These are phyloP conservation scores for Neopestalotiopsis sp. DNA, from an alignment of 2,329 filamentous ascomycete species.

Conservation along the genomic window DNA sequence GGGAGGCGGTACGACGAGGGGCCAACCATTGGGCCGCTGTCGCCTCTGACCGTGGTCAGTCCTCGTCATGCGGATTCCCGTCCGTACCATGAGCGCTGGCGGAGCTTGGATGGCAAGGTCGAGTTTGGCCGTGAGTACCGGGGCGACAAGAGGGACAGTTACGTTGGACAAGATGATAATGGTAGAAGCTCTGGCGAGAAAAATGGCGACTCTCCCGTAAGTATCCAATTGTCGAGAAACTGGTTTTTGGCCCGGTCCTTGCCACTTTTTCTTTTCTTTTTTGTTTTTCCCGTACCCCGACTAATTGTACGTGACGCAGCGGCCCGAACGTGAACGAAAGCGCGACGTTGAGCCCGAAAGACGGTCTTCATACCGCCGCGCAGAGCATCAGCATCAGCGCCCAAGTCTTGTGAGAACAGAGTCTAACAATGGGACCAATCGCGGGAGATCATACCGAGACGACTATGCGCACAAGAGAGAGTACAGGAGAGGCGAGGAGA, in stretches of 20 bases:
- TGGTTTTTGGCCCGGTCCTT: background rate
- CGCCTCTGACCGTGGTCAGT: background rate
- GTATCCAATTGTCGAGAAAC: background rate
- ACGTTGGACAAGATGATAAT: background rate
- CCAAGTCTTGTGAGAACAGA: background rate
- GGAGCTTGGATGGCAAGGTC: background rate
- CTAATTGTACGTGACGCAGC: background rate
- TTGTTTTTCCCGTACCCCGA: too few relatives aligned
- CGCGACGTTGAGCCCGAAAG: background rate
- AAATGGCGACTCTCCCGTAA: background rate
- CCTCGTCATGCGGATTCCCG: background rate
- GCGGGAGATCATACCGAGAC: background rate
- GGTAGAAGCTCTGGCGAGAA: background rate
- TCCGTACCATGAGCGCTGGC: background rate
- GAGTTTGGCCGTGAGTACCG: background rate
- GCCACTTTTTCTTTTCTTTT: background rate
- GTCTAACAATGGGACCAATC: background rate
- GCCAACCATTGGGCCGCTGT: background rate
- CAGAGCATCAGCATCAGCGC: background rate
- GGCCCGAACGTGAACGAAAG: background rate
- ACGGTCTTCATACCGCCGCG: background rate
- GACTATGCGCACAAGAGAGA: background rate
- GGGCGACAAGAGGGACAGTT: background rate
- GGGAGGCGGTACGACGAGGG: background rate
- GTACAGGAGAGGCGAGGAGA: background rate